A percentile compares a stretch with the other conserved stretches of the same genome.
These are phyloP conservation scores for Zymoseptoria ardabiliae DNA, from an alignment of 2,329 filamentous ascomycete species.

Conservation along the genomic window DNA sequence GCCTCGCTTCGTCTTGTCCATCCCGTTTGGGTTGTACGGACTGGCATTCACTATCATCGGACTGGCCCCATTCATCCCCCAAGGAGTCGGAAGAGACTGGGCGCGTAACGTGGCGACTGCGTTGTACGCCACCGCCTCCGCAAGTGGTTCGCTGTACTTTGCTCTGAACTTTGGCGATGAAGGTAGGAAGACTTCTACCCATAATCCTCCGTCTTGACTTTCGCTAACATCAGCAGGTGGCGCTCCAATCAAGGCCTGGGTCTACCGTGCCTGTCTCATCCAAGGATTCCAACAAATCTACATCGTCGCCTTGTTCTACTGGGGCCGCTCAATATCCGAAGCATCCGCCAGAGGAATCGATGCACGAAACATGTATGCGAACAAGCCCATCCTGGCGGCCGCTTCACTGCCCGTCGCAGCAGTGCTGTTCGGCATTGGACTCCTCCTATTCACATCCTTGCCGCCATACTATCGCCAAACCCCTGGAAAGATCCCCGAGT, in stretches of 20 bases:
- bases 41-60: constrained; percentile 54
- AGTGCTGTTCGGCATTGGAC: constrained; percentile 49
- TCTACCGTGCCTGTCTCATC: constrained; percentile 55
- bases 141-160: constrained; percentile 56
- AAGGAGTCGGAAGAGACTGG: constrained; percentile 38
- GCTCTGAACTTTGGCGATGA: constrained; percentile 51
- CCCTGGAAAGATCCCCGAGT: constrained; percentile 54
- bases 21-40: constrained; percentile 55
- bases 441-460: constrained; percentile 49
- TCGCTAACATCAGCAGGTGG: constrained; percentile 30
- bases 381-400: constrained; percentile 29
- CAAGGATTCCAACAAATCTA: constrained; percentile 59
- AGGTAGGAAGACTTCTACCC: neutral
- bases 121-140: constrained; percentile 53
- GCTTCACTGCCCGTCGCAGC: constrained; percentile 50
- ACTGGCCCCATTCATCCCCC: constrained; percentile 46
- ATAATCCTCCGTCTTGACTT: neutral
- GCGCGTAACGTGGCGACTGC: constrained; percentile 53
- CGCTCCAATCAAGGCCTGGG: constrained; percentile 53
- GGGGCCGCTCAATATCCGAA: constrained; percentile 49
- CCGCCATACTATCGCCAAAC: constrained; percentile 57
- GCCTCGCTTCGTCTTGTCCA: constrained; percentile 48
- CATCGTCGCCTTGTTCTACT: constrained; percentile 56
- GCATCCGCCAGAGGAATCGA: constrained; percentile 35
- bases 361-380: constrained; percentile 11